A percentile compares a stretch with the other conserved stretches of the same genome.
phyloP scores from a whole-genome alignment of 2,329 filamentous ascomycete genomes.

The Penicillium sp. region DNA sequence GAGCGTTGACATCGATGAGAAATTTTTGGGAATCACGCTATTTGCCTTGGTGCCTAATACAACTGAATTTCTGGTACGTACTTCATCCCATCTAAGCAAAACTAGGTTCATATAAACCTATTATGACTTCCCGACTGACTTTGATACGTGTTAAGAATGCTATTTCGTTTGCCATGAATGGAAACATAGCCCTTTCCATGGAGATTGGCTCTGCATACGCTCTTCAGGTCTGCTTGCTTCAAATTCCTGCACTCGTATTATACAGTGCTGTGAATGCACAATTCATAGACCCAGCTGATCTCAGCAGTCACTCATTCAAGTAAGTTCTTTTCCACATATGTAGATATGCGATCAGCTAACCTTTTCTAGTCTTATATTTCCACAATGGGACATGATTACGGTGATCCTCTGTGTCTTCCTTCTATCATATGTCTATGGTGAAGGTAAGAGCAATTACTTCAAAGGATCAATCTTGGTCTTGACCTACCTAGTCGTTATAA shows the following conservation, averaged over 20 bases:
- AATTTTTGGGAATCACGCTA: conserved; percentile 93
- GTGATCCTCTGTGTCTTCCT: conserved; percentile 95
- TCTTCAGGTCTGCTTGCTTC: conserved; percentile 88
- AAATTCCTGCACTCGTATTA: conserved; percentile 87
- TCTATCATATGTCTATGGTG: conserved; percentile 94
- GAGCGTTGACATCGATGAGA: conserved; percentile 88
- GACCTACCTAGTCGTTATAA: conserved; percentile 85
- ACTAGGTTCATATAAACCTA: neutral
- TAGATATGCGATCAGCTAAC: neutral
- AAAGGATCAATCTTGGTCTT: conserved; percentile 94
- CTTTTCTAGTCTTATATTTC: conserved; percentile 71
- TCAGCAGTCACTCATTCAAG: conserved; percentile 53
- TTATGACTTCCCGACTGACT: neutral
- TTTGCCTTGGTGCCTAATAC: conserved; percentile 98
- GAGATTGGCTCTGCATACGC: conserved; percentile 98
- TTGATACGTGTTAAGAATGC: conserved; percentile 63
- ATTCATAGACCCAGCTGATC: conserved; percentile 52
- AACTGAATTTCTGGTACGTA: conserved; percentile 84
- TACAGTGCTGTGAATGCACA: conserved; percentile 75
- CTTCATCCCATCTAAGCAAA: neutral
- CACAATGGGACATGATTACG: conserved; percentile 98
- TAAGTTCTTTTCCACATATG: conserved; percentile 27
- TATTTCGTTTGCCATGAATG: conserved; percentile 99
- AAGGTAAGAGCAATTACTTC: conserved; percentile 99
- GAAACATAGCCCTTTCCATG: conserved; percentile 97